Percentiles rank a stretch among this genome's conserved stretches.
phyloP scores from a whole-genome alignment of 352 stramenopile species.

The Globisporangium iwayamae region DNA sequence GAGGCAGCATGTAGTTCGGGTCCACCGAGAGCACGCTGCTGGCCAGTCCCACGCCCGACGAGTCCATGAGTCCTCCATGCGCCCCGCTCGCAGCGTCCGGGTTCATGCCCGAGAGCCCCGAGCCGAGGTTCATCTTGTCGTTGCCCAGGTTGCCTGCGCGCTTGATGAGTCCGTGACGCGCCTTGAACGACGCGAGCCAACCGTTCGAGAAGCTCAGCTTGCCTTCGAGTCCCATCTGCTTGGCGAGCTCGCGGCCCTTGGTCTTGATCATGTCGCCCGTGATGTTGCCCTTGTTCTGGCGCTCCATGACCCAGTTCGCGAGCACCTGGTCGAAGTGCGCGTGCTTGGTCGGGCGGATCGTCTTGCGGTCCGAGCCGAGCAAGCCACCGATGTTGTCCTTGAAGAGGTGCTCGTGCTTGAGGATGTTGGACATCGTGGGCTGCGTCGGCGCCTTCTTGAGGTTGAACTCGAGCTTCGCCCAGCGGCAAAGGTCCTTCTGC shows the following conservation, averaged over 20 bases:
- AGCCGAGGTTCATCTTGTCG: constrained; percentile 26
- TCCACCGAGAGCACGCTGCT: constrained; percentile 33
- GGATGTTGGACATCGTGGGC: constrained; percentile 36
- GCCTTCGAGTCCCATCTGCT: constrained; percentile 79
- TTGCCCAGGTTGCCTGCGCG: constrained; percentile 33
- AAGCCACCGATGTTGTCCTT: constrained; percentile 81
- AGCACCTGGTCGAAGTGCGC: constrained; percentile 53
- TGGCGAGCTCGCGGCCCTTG: constrained; percentile 75
- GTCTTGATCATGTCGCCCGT: constrained; percentile 88
- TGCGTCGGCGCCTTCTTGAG: constrained; percentile 74
- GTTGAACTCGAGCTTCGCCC: constrained; percentile 88
- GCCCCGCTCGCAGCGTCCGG: neutral
- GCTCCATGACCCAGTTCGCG: constrained; percentile 87
- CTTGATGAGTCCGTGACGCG: constrained; percentile 79
- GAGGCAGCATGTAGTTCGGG: constrained; percentile 74
- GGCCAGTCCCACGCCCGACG: constrained; percentile 46
- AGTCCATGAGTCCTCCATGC: constrained; percentile 40
- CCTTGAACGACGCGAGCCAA: constrained; percentile 84
- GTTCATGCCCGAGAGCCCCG: constrained; percentile 8
- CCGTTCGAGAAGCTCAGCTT: constrained; percentile 86
- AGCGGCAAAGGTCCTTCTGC: constrained; percentile 85
- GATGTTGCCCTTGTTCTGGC: constrained; percentile 86
- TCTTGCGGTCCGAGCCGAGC: constrained; percentile 77
- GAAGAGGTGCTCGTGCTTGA: constrained; percentile 86
- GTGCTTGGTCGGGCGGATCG: constrained; percentile 18